Base-by-base conservation (phyloP, 345 rosid genomes). In the Syzygium grande region DNA sequence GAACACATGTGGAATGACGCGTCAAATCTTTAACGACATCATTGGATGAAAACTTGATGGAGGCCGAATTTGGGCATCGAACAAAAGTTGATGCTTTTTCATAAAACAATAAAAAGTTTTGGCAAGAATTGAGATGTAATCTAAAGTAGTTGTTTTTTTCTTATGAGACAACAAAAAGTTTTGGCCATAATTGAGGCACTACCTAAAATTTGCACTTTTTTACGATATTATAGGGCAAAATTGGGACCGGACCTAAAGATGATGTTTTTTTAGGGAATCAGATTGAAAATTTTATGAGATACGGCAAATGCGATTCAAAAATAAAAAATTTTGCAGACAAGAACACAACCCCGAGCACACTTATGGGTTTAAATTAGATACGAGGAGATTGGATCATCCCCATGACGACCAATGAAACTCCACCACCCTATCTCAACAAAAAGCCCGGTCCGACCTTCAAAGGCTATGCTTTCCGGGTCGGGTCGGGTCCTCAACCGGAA, bases 211-310 rank as follows among this genome's bases (percentile, higher is more conserved):
- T 68, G 6, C 21, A 11, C 7, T 9, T 30, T 73, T 73, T 73
- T n/a, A n/a, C n/a, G n/a, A n/a, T n/a, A n/a, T n/a, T 73, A 17
- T 5, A 0, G 49, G 13, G 25, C 0, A 9, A 3, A 38, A 34
- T 73, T 73, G 1, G 2, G 6, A 73, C 0, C 0, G 0, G 0
- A n/a, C 19, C 7, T 9, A 34, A 73, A 73, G 6, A 19, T 38
- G 4, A 6, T 73, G 46, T 2, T 73, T 73, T 73, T 34, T 5
- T 19, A 19, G 49, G 80, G 14, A 73, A 34, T 9, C 19, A n/a
- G n/a, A n/a, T n/a, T n/a, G n/a, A n/a, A 73, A 34, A 19, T 73
- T 22, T 34, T 38, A 34, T 19, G 13, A 73, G 43, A 4, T 21
- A 22, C 22, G 22, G 25, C 11, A 21, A 21, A 55, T 7, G 22